phyloP scores from a whole-genome alignment of 306 rosid species.

The Argentina anserina region DNA sequence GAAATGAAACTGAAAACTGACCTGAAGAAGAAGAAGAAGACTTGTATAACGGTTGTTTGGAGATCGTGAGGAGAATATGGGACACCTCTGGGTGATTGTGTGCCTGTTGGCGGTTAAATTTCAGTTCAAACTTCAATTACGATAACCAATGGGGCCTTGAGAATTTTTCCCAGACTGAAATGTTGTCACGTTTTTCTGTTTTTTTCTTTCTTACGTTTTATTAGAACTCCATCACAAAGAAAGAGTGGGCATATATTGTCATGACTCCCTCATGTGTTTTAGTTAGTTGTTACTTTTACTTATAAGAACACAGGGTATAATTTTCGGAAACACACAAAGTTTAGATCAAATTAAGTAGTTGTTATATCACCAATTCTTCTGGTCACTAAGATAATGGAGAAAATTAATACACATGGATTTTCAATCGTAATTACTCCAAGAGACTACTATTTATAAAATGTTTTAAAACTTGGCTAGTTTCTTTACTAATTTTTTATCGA shows the following conservation, averaged over 20 bases:
- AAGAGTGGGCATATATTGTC: background rate
- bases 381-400: background rate
- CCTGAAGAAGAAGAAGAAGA: background rate
- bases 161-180: background rate
- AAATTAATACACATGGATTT: no score
- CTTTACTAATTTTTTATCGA: no score
- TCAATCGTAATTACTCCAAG: no score
- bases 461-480: no score
- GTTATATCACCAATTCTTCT: background rate
- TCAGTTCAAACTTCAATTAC: background rate
- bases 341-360: no score
- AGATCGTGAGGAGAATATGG: constrained; percentile 9
- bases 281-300: background rate
- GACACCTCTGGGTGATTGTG: constrained; percentile 13
- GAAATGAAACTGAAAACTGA: background rate
- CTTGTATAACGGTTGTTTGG: background rate
- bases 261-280: background rate
- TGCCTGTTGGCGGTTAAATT: constrained; percentile 13
- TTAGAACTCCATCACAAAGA: background rate
- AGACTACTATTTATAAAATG: no score
- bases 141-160: background rate
- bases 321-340: no score
- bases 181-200: background rate
- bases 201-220: background rate
- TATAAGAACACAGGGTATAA: background rate